Evolutionary conservation across 768 basidiomycete species (phyloP).

Genomic region (Lentinula edodes): DNA sequence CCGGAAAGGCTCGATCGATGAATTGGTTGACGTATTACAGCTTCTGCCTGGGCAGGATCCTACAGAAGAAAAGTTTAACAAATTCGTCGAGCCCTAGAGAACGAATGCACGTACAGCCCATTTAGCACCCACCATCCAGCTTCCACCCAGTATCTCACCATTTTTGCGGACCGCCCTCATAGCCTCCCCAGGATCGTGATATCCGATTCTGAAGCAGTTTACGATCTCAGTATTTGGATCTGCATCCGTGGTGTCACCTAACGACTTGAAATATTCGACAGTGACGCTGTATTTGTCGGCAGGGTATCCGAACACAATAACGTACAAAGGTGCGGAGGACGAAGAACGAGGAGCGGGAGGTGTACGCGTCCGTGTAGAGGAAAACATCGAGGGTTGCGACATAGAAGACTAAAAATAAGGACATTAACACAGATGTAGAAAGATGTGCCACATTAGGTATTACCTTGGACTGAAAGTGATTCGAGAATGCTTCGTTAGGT

Average conservation of each 20-base stretch:
- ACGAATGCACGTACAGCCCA: constrained; percentile 60
- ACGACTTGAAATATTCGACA: constrained; percentile 66
- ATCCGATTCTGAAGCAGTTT: constrained; percentile 83
- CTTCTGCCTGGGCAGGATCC: constrained; percentile 60
- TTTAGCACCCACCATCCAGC: constrained; percentile 83
- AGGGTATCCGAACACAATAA: constrained; percentile 89
- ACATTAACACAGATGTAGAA: not conserved
- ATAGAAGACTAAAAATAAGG: not conserved
- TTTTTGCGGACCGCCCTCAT: constrained; percentile 76
- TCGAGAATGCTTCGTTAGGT: constrained; percentile 48
- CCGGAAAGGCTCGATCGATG: constrained; percentile 14
- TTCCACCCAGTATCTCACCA: constrained; percentile 70
- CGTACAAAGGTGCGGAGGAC: constrained; percentile 41
- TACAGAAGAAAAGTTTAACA: constrained; percentile 16
- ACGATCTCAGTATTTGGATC: constrained; percentile 62
- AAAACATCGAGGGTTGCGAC: constrained; percentile 20
- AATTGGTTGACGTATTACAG: constrained; percentile 28
- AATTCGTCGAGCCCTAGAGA: not conserved
- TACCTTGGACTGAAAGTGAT: constrained; percentile 46
- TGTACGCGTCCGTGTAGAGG: constrained; percentile 26
- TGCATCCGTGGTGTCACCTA: constrained; percentile 67
- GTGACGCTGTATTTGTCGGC: constrained; percentile 68
- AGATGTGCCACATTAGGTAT: constrained; percentile 13
- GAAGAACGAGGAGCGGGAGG: constrained; percentile 19
- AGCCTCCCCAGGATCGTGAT: constrained; percentile 64